A percentile compares a stretch with the other conserved stretches of the same genome.
phyloP scores from a whole-genome alignment of 306 rosid genomes.

The Dalbergia cochinchinensis region DNA sequence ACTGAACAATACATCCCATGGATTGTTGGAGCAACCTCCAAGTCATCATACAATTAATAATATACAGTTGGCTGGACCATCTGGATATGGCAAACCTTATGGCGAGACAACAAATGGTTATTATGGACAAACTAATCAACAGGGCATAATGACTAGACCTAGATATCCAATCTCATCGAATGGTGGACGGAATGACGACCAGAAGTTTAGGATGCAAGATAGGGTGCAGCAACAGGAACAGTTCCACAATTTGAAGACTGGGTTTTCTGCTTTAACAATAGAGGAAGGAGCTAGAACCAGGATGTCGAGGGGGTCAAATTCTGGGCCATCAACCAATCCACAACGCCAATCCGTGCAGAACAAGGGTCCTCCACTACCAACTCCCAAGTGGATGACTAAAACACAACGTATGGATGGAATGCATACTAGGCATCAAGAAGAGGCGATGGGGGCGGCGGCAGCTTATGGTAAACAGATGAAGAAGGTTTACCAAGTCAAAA shows the following conservation, averaged over 20 bases:
- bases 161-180: constrained; percentile 64
- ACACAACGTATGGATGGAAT: constrained; percentile 59
- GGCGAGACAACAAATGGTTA: constrained; percentile 63
- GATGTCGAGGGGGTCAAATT: constrained; percentile 50
- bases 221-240: constrained; percentile 63
- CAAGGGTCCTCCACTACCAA: constrained; percentile 77
- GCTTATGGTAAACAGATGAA: constrained; percentile 67
- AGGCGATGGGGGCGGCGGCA: constrained; percentile 44
- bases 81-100: constrained; percentile 72
- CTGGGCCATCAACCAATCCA: constrained; percentile 56
- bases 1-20: constrained; percentile 59
- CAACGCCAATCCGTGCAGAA: constrained; percentile 57
- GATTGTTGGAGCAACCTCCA: constrained; percentile 66
- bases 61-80: constrained; percentile 52
- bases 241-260: constrained; percentile 57
- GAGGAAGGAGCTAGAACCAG: constrained; percentile 63
- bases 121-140: constrained; percentile 63
- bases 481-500: constrained; percentile 73
- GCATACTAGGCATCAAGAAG: constrained; percentile 64
- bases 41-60: constrained; percentile 56
- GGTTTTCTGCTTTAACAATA: constrained; percentile 56
- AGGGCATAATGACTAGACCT: constrained; percentile 63
- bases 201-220: constrained; percentile 63
- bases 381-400: constrained; percentile 83
- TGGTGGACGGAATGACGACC: constrained; percentile 69